A percentile compares a stretch with the other conserved stretches of the same genome.
phyloP scores from a whole-genome alignment of 352 stramenopile species.

The Globisporangium polare region DNA sequence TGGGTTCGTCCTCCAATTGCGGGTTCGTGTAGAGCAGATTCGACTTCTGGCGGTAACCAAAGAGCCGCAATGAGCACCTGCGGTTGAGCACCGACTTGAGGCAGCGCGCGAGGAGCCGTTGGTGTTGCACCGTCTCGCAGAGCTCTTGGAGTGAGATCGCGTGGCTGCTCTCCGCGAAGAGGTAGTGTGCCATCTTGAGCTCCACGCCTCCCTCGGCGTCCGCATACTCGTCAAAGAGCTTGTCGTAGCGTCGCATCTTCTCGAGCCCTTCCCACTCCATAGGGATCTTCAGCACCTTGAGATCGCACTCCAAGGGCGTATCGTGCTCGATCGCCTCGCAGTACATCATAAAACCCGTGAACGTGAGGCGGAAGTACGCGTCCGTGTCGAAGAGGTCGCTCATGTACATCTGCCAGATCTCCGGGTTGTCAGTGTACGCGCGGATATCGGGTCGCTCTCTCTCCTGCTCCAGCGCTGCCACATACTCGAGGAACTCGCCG shows the following conservation, averaged over 20 bases:
- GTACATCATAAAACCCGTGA: constrained; percentile 56
- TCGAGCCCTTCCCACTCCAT: constrained; percentile 35
- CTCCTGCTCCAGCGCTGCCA: constrained; percentile 29
- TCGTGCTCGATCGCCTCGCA: constrained; percentile 44
- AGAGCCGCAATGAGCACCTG: constrained; percentile 56
- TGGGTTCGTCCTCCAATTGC: constrained; percentile 31
- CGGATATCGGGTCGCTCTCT: constrained; percentile 22
- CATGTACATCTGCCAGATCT: constrained; percentile 70
- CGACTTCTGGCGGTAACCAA: constrained; percentile 63
- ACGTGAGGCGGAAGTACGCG: constrained; percentile 33
- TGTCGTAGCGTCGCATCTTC: constrained; percentile 18
- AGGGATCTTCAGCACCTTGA: constrained; percentile 36
- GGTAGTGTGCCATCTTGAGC: constrained; percentile 37
- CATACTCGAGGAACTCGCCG: constrained; percentile 60
- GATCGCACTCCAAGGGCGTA: constrained; percentile 32
- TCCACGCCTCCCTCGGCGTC: constrained; percentile 28
- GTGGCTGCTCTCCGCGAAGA: constrained; percentile 44
- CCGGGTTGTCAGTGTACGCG: constrained; percentile 27
- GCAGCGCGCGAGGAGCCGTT: constrained; percentile 38
- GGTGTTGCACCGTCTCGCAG: constrained; percentile 28
- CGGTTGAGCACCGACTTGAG: constrained; percentile 33
- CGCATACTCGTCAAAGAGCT: constrained; percentile 49
- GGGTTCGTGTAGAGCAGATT: constrained; percentile 31
- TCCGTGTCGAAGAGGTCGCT: constrained; percentile 48
- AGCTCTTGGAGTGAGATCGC: constrained; percentile 31